phyloP scores from a whole-genome alignment of 805 yeast genomes.

The Zygotorulaspora florentina region DNA sequence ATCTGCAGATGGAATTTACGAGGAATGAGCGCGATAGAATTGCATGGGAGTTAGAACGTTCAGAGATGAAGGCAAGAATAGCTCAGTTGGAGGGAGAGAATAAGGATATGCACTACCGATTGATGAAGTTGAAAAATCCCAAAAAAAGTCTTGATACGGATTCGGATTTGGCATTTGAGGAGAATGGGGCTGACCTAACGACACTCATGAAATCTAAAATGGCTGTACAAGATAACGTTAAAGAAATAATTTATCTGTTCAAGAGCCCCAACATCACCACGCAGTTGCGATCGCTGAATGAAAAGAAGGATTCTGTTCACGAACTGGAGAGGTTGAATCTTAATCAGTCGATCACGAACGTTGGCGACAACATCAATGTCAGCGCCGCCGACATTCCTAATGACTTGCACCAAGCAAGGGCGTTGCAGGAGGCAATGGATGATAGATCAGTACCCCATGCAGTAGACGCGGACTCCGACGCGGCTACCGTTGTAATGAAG shows the following conservation, averaged over 20 bases:
- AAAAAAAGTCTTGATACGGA: not conserved
- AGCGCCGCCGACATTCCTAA: not conserved
- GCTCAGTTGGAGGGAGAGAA: slow-evolving; percentile 53
- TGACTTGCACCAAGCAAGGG: slow-evolving; percentile 4
- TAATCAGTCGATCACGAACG: slow-evolving; percentile 8
- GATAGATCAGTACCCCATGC: not conserved
- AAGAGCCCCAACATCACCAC: slow-evolving; percentile 28
- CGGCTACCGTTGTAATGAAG: slow-evolving; percentile 11
- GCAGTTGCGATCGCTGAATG: slow-evolving; percentile 24
- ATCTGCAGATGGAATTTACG: slow-evolving; percentile 59
- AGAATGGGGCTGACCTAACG: slow-evolving; percentile 9
- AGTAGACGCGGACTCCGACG: slow-evolving; percentile 10
- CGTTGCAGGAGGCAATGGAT: slow-evolving; percentile 4
- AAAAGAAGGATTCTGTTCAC: slow-evolving; percentile 24
- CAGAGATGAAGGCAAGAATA: slow-evolving; percentile 53
- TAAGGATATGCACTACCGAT: slow-evolving; percentile 32
- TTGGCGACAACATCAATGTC: not conserved
- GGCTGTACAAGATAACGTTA: slow-evolving; percentile 33
- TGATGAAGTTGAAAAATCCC: slow-evolving; percentile 11
- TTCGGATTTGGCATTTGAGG: not conserved
- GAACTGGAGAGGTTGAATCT: slow-evolving; percentile 25
- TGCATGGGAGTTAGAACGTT: slow-evolving; percentile 56
- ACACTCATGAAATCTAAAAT: slow-evolving; percentile 23
- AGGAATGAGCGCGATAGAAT: slow-evolving; percentile 56
- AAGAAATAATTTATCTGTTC: slow-evolving; percentile 33